phyloP scores from a whole-genome alignment of 2,329 filamentous ascomycete genomes.

The Aspergillus clavatus region DNA sequence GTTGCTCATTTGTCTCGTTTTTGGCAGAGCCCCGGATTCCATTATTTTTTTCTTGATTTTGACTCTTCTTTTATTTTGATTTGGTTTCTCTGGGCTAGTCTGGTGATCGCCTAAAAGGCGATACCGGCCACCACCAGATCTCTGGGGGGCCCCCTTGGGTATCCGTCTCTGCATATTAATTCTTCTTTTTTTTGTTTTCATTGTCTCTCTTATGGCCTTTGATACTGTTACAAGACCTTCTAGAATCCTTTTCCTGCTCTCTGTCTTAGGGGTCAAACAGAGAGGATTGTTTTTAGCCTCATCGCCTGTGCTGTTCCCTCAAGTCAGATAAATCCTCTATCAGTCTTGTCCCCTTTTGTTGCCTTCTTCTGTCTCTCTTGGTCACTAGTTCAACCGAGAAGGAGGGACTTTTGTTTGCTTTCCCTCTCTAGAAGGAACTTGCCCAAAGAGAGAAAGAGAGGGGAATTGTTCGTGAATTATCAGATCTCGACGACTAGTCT shows the following conservation, averaged over 20 bases:
- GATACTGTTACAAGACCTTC: conserved; percentile 18
- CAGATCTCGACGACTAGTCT: too few species aligned
- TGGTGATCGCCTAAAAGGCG: conserved; percentile 8
- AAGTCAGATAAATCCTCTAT: conserved; percentile 13
- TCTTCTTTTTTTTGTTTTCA: conserved; percentile 10
- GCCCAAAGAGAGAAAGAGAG: too few species aligned
- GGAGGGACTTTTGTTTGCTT: too few species aligned
- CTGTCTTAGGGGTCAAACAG: conserved; percentile 10
- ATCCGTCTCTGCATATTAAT: conserved; percentile 4
- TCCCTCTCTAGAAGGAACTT: too few species aligned
- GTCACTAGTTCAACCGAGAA: background rate
- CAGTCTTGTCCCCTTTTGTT: background rate
- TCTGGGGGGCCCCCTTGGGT: conserved; percentile 6
- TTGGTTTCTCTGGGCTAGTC: conserved; percentile 6
- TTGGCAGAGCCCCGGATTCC: conserved; percentile 12
- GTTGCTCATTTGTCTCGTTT: background rate
- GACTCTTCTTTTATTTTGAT: conserved; percentile 7
- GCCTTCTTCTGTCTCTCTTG: background rate
- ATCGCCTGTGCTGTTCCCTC: conserved; percentile 7
- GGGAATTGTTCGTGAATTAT: too few species aligned
- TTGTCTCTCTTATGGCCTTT: conserved; percentile 10
- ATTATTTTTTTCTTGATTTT: conserved; percentile 15
- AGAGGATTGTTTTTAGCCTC: conserved; percentile 13
- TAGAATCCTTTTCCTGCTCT: conserved; percentile 21
- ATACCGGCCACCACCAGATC: conserved; percentile 6